These are phyloP conservation scores for Zelopaecilomyces penicillatus DNA, from an alignment of 2,329 filamentous ascomycete genomes.

Conservation along the genomic window DNA sequence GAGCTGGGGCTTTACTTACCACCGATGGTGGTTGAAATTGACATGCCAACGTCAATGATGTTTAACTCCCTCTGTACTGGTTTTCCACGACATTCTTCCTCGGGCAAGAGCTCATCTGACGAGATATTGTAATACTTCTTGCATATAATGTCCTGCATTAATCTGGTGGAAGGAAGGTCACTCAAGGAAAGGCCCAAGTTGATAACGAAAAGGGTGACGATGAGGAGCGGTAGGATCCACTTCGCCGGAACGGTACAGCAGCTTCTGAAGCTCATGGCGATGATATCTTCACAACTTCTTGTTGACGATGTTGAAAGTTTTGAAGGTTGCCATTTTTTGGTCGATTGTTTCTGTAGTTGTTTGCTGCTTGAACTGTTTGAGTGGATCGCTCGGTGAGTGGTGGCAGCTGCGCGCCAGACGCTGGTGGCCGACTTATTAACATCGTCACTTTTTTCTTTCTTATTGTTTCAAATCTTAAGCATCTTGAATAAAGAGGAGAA, in stretches of 20 bases:
- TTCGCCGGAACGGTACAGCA: conserved; percentile 9
- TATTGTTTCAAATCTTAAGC: too few species aligned
- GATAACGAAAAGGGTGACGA: conserved; percentile 14
- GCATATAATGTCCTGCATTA: conserved; percentile 19
- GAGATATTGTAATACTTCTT: conserved; percentile 7
- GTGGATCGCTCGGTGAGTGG: too few species aligned
- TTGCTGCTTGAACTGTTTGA: too few species aligned
- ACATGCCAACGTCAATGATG: conserved; percentile 12
- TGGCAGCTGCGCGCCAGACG: too few species aligned
- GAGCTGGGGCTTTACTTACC: conserved; percentile 5
- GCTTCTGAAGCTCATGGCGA: background rate
- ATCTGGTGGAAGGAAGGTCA: conserved; percentile 13
- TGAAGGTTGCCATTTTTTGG: too few species aligned
- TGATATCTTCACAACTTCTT: background rate
- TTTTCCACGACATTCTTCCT: conserved; percentile 12
- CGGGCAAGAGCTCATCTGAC: conserved; percentile 8
- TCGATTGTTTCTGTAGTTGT: too few species aligned
- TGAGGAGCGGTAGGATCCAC: conserved; percentile 15
- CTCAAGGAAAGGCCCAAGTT: conserved; percentile 17
- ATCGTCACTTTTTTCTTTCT: too few species aligned
- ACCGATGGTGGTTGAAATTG: conserved; percentile 14
- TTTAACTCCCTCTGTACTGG: conserved; percentile 17
- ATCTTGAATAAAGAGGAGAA: too few species aligned
- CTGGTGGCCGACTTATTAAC: too few species aligned
- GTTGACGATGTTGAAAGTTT: background rate